A percentile compares a stretch with the other conserved stretches of the same genome.
These are phyloP conservation scores for Phytophthora aleatoria DNA, from an alignment of 352 stramenopile genomes.

Conservation along the genomic window DNA sequence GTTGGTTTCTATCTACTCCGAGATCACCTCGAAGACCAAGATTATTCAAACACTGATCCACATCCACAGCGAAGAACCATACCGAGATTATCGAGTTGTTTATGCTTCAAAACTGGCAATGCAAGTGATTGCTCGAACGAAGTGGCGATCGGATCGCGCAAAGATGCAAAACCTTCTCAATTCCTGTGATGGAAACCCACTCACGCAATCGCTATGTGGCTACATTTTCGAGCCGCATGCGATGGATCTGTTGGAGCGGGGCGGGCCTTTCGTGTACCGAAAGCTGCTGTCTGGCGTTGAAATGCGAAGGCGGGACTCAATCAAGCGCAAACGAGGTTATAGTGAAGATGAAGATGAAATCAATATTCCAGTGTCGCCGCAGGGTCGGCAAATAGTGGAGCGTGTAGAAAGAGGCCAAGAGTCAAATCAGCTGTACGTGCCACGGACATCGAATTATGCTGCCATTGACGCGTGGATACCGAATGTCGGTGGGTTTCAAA, in stretches of 20 bases:
- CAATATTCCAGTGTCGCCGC: conserved; percentile 9
- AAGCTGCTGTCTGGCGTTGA: conserved; percentile 29
- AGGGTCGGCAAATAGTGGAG: conserved; percentile 30
- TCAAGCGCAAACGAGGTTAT: conserved; percentile 26
- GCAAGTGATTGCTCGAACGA: conserved; percentile 33
- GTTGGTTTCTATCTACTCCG: conserved; percentile 1
- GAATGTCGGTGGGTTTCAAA: conserved; percentile 36
- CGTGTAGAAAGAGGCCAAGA: conserved; percentile 24
- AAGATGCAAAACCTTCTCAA: conserved; percentile 18
- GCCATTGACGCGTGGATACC: conserved; percentile 42
- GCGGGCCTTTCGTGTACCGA: conserved; percentile 33
- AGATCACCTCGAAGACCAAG: conserved; percentile 8
- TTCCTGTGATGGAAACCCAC: conserved; percentile 36
- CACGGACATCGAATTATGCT: conserved; percentile 35
- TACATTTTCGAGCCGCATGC: conserved; percentile 46
- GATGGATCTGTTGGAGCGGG: conserved; percentile 37
- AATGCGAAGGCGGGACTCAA: conserved; percentile 14
- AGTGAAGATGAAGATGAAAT: conserved; percentile 24
- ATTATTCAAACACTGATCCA: conserved; percentile 1
- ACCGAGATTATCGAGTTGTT: background rate
- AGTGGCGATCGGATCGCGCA: background rate
- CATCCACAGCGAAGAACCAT: background rate
- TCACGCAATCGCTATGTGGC: conserved; percentile 36
- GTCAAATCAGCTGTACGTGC: conserved; percentile 35
- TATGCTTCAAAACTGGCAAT: conserved; percentile 24